Percentiles rank a stretch among this genome's conserved stretches.
Evolutionary conservation across 2,329 filamentous ascomycete species (phyloP).

Genomic region (Orbilia oligospora): DNA sequence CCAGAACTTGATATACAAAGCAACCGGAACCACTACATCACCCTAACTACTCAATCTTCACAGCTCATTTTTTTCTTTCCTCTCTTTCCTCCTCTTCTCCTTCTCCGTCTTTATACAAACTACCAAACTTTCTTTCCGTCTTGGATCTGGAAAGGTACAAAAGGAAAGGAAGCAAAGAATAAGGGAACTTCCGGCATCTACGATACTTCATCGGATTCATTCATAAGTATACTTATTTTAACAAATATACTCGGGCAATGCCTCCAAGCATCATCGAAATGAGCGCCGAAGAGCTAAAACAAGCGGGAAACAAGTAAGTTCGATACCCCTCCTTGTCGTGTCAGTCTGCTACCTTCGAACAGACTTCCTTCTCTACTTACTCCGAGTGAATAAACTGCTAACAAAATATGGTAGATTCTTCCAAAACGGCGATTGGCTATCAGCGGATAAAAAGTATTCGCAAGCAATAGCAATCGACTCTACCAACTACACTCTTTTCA

Average conservation of each 20-base stretch:
- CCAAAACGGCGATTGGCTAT: slow-evolving; percentile 75
- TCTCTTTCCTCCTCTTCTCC: not conserved
- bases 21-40: not conserved
- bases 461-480: slow-evolving; percentile 78
- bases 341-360: too few relatives aligned
- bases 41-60: not conserved
- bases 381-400: slow-evolving; percentile 1
- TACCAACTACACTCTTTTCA: slow-evolving; percentile 83
- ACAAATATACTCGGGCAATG: slow-evolving; percentile 14
- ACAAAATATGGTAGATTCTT: slow-evolving; percentile 76
- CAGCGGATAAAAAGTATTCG: slow-evolving; percentile 79
- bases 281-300: slow-evolving; percentile 63
- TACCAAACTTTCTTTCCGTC: not conserved
- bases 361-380: not conserved
- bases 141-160: not conserved
- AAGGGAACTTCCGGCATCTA: not conserved
- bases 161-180: not conserved
- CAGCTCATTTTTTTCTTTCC: not conserved
- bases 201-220: not conserved
- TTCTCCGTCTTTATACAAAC: not conserved
- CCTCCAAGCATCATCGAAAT: slow-evolving; percentile 54
- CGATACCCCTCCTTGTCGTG: not conserved
- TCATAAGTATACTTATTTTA: slow-evolving; percentile 1
- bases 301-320: slow-evolving; percentile 63
- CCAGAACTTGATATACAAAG: not conserved